Base-by-base conservation (phyloP, 805 yeast genomes). In the Priceomyces castillae region DNA sequence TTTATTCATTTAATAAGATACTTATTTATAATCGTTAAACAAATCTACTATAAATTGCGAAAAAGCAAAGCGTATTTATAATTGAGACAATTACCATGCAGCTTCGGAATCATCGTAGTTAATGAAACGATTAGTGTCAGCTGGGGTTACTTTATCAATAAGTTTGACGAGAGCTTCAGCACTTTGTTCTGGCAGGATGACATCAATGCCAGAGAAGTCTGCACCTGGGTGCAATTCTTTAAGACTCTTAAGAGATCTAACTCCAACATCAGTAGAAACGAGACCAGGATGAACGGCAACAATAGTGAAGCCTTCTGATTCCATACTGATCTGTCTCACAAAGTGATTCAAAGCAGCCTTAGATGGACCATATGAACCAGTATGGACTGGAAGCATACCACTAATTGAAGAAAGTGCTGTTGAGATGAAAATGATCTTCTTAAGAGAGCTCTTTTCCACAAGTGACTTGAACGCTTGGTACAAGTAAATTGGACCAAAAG, bases 211-310 rank as follows among this genome's bases (percentile, higher is more conserved):
- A 2, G 26, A 3, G n/a, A 3, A 4, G 7, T 26, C 40, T 10
- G 15, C 35, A 17, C 26, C 19, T 9, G 44, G 35, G 17, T 25
- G 25, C 36, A 31, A 18, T 14, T 34, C n/a, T 4, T 11, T 10
- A 36, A 42, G 7, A 3, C 2, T 34, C 7, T 15, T 38, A 12
- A 40, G 7, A 38, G 36, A 49, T 16, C 14, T 30, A 7, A 37
- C 43, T 4, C 58, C 62, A 69, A 63, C 62, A 40, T 69, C 74
- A 23, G 68, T 62, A 7, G 39, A 7, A 9, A 70, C 74, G 12
- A 58, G 30, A 34, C 75, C 75, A 7, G 70, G 69, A 35, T 56
- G 58, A 22, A 61, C 43, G 6, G 59, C 53, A 9, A 58, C 38
- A 15, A 62, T 59, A 4, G 51, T 56, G 51, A 56, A 58, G 0